These are phyloP conservation scores for Lasiosphaeria hispida DNA, from an alignment of 495 filamentous ascomycete genomes.

Conservation along the genomic window DNA sequence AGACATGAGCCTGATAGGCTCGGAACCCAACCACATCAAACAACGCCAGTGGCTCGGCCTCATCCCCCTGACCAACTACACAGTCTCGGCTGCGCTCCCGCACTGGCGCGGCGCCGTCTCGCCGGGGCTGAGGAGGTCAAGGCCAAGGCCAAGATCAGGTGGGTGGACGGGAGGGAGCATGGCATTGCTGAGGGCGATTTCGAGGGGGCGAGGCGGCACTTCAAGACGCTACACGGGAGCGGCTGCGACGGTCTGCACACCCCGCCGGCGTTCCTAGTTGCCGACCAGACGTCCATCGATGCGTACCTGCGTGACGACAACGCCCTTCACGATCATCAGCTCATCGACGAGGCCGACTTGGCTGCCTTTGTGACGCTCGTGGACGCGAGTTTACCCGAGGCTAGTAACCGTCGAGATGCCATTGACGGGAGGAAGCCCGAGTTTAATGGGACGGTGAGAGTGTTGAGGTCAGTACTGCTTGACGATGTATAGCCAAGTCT, in stretches of 20 bases:
- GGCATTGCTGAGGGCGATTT: conserved; percentile 19
- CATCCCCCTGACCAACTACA: too few species aligned
- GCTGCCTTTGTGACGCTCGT: conserved; percentile 10
- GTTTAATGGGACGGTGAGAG: conserved; percentile 17
- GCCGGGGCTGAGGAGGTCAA: conserved; percentile 2
- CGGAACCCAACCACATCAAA: too few species aligned
- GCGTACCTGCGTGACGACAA: not conserved
- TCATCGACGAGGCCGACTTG: conserved; percentile 13
- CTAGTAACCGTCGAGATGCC: too few species aligned
- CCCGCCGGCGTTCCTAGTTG: conserved; percentile 12
- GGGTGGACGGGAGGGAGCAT: conserved; percentile 18
- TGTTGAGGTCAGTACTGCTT: conserved; percentile 13
- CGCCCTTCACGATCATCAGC: conserved; percentile 7
- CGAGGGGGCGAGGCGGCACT: conserved; percentile 13
- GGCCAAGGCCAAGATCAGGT: conserved; percentile 12
- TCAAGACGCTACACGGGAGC: conserved; percentile 2
- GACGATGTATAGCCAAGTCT: conserved; percentile 12
- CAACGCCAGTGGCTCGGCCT: too few species aligned
- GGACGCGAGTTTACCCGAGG: not conserved
- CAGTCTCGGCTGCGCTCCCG: too few species aligned
- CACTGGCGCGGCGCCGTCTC: too few species aligned
- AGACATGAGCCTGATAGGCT: too few species aligned
- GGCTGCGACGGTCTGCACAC: too few species aligned
- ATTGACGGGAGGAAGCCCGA: not conserved
- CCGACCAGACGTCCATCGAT: conserved; percentile 8